Conservation (phyloP, 768 basidiomycete species). For the Tulasnella sp. region DNA sequence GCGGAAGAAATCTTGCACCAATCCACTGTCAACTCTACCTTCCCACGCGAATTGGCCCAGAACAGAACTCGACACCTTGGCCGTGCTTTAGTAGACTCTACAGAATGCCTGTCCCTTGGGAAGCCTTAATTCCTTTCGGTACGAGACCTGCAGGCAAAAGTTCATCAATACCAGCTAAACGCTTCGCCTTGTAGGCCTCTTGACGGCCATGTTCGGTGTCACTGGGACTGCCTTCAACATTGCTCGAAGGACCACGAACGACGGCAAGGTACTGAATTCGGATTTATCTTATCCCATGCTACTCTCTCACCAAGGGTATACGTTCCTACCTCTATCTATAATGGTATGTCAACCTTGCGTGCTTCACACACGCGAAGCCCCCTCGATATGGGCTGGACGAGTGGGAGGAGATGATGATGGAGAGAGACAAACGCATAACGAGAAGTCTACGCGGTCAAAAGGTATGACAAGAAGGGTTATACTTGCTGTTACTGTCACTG, state of each 20-base stretch:
- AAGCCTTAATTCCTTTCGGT: constrained; percentile 96
- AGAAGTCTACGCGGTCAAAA: constrained; percentile 77
- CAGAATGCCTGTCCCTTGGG: constrained; percentile 91
- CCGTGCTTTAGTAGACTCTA: not conserved
- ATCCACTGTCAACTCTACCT: no score
- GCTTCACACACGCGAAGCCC: constrained; percentile 36
- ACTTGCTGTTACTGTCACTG: not conserved
- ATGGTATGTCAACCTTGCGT: not conserved
- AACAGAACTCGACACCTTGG: no score
- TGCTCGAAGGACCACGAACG: constrained; percentile 70
- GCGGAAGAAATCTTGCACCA: no score
- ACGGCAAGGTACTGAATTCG: constrained; percentile 61
- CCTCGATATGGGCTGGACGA: constrained; percentile 72
- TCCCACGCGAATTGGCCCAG: no score
- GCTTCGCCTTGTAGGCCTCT: constrained; percentile 42
- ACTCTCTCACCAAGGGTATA: not conserved
- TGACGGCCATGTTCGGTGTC: constrained; percentile 79
- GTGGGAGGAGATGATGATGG: constrained; percentile 97
- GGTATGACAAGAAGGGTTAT: constrained; percentile 36
- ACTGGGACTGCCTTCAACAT: constrained; percentile 78
- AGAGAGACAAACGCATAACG: constrained; percentile 74
- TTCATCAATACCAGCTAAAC: not conserved
- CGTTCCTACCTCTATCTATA: not conserved
- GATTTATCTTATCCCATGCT: not conserved
- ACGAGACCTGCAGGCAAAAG: not conserved